Base-by-base conservation (phyloP, 495 filamentous ascomycete genomes). In the Podospora didyma region DNA sequence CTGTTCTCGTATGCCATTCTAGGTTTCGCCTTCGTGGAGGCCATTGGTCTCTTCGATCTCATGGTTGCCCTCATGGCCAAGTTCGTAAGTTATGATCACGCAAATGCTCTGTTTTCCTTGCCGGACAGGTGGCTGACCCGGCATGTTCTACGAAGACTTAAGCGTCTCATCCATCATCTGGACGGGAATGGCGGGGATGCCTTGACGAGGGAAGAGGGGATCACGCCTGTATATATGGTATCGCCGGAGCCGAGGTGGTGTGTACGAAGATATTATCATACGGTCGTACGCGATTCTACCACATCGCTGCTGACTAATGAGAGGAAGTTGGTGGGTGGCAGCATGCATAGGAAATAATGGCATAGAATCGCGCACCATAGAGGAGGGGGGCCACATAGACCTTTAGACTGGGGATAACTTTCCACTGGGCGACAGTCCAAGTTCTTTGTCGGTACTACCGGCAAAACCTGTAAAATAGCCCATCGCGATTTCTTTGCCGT, bases 1-100 rank as follows among this genome's bases (percentile, higher is more conserved):
- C 87, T 94, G 65, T 94, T 94, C 87, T 85, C 87, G 60, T 92
- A 94, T 79, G 89, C 89, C 82, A 91, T 94, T 87, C 78, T 94
- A 69, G 89, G 89, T 78, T 94, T 94, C 75, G 89, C 89, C 68
- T 94, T 94, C 85, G 89, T 90, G 72, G 89, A 94, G 75, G 89
- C 89, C 80, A 94, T 90, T 64, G 89, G 89, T 84, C 85, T 94
- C 69, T 92, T 93, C 87, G 88, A 89, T 71, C 85, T 93, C 68
- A 93, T 93, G 88, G 84, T 92, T 87, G 87, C 88, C 75, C 86
- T 90, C 79, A 90, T 90, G 86, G 85, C 83, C 83, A 88, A 88
- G 82, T 83, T 80, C 75, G 79, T 82, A 76, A 64, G 77, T 79
- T 48, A 47, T 44, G 22, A n/a, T 24, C 34, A 46, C 41, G 26